phyloP scores from a whole-genome alignment of 495 filamentous ascomycete genomes.

The Penicillium chermesinum region DNA sequence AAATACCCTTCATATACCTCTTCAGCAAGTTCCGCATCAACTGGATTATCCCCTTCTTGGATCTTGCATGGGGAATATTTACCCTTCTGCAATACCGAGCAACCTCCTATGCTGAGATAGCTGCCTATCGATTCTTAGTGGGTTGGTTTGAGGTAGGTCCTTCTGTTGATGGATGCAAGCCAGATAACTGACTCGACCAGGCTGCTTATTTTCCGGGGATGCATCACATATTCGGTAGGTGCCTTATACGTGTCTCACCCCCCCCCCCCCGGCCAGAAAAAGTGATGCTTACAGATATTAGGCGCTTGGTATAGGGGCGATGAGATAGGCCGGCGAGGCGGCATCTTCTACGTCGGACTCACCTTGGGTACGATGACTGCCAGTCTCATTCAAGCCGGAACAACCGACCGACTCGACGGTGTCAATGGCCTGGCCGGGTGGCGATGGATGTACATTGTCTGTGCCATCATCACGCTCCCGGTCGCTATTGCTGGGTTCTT shows the following conservation, averaged over 20 bases:
- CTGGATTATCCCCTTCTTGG: constrained; percentile 40
- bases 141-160: constrained; percentile 68
- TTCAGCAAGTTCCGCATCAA: constrained; percentile 47
- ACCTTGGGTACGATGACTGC: constrained; percentile 46
- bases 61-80: constrained; percentile 44
- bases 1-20: constrained; percentile 47
- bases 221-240: constrained; percentile 44
- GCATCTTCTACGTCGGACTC: constrained; percentile 45
- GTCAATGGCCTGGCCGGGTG: constrained; percentile 45
- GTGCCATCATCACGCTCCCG: constrained; percentile 45
- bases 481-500: constrained; percentile 41
- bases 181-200: constrained; percentile 9
- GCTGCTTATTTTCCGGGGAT: constrained; percentile 42
- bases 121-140: constrained; percentile 73
- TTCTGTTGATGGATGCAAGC: neutral
- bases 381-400: constrained; percentile 46
- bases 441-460: constrained; percentile 54
- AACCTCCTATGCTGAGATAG: constrained; percentile 25
- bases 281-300: constrained; percentile 15
- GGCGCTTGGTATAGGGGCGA: constrained; percentile 38
- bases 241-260: constrained; percentile 30
- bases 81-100: constrained; percentile 42
- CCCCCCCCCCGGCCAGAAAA: too few relatives aligned
- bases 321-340: constrained; percentile 42
- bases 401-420: constrained; percentile 38